Evolutionary conservation across 441 rosid genomes (phyloP).

Genomic region (Hura crepitans): DNA sequence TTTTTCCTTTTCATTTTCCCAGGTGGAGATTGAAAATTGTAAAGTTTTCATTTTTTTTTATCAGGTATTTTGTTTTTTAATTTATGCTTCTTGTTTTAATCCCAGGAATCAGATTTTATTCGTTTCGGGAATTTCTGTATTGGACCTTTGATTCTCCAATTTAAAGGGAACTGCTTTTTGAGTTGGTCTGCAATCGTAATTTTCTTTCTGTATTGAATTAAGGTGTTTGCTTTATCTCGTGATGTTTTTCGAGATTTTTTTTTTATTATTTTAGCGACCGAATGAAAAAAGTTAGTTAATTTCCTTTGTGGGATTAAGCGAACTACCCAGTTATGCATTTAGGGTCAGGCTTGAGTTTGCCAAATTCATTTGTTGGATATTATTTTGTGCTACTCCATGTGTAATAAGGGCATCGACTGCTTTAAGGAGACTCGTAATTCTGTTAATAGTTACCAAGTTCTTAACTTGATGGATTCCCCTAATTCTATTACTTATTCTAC

Average conservation of each 20-base stretch:
- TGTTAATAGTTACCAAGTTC: conserved; percentile 29
- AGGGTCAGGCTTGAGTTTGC: neutral
- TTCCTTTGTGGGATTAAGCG: conserved; percentile 10
- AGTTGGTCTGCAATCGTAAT: too few species aligned
- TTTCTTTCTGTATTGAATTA: too few species aligned
- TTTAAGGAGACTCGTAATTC: conserved; percentile 28
- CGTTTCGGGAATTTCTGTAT: conserved; percentile 1
- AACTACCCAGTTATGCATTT: conserved; percentile 10
- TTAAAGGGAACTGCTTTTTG: too few species aligned
- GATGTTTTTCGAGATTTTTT: neutral
- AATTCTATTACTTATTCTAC: too few species aligned
- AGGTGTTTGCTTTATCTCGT: neutral
- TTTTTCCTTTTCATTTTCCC: neutral
- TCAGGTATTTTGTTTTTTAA: neutral
- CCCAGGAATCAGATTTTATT: neutral
- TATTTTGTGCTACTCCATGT: conserved; percentile 40
- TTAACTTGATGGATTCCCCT: conserved; percentile 52
- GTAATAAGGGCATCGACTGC: conserved; percentile 42
- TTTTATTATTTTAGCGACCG: neutral
- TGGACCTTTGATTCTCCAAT: too few species aligned
- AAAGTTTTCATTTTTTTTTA: neutral
- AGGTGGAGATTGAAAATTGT: neutral
- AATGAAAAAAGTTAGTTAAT: neutral
- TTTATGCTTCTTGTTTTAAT: neutral
- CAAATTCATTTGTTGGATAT: neutral